phyloP scores from a whole-genome alignment of 192 early-diverging fungal genomes.

The Paraglomus occultum region DNA sequence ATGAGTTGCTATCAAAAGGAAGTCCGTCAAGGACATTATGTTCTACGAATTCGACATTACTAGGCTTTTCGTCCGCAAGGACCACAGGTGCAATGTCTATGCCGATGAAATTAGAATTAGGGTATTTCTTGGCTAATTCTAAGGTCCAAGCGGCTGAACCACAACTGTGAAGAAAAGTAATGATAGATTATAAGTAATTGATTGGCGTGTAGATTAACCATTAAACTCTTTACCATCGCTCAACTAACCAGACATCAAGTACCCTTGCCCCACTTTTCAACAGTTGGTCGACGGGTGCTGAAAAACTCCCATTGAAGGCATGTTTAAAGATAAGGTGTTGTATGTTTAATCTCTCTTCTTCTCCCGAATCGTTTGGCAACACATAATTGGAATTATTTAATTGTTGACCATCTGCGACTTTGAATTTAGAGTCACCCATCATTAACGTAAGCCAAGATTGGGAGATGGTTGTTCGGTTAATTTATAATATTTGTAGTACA shows the following conservation, averaged over 20 bases:
- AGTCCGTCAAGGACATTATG: conserved; percentile 10
- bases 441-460: no score
- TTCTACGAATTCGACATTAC: conserved; percentile 14
- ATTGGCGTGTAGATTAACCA: no score
- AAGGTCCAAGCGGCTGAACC: conserved; percentile 9
- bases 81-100: conserved; percentile 27
- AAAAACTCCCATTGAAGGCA: background rate
- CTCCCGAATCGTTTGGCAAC: no score
- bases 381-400: no score
- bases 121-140: conserved; percentile 20
- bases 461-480: no score
- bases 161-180: background rate
- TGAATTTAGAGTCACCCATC: no score
- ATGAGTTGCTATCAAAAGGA: conserved; percentile 23
- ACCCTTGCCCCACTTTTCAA: background rate
- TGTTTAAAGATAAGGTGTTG: background rate
- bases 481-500: no score
- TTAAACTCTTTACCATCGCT: no score
- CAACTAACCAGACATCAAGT: no score
- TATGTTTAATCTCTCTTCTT: no score
- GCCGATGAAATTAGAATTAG: conserved; percentile 27
- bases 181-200: no score
- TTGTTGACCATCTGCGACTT: no score
- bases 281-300: background rate
- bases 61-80: background rate